Base-by-base conservation (phyloP, 306 rosid genomes). In the Cicer yamashitae region DNA sequence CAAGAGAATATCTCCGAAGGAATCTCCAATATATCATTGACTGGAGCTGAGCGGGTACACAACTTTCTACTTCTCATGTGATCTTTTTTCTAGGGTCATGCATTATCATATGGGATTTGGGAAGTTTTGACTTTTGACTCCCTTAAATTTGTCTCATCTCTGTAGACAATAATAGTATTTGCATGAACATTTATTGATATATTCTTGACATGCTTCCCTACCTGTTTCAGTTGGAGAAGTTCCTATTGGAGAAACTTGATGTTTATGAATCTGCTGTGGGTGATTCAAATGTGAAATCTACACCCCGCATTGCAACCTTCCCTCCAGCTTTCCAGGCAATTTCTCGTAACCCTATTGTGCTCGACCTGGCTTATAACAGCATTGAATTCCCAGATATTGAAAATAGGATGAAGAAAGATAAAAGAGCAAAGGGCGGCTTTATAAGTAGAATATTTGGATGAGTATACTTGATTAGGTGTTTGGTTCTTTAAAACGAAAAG, bases 331-430 rank as follows among this genome's bases (percentile, higher is more conserved):
- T 86, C 74, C 72, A 69, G 67, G 80, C 89, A 39, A 70, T 86
- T 34, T 79, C 87, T 8, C 87, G 89, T 10, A 79, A 80, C 81
- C 89, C 89, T 44, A 86, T 86, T 70, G 89, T 86, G 75, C 72
- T 86, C 64, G 89, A 86, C 45, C 75, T 86, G 83, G 86, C 89
- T n/a, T 86, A 76, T 51, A 65, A 82, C 73, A 6, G 13, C 3
- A 82, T 86, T 43, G 89, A 86, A 71, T 86, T 86, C 81, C 89
- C 89, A 63, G 0, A 72, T 50, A 73, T 86, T 25, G 83, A 86
- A 8, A 77, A 51, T 59, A 82, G 86, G 82, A 76, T 82, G 89
- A 86, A 85, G 86, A 82, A 85, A 74, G 88, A 85, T 67, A 79
- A 73, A 61, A 80, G 63, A 71, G 78, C 74, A 69, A 86, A 79